Evolutionary conservation across 2,329 filamentous ascomycete genomes (phyloP), one percentile per base, ranked within the genome.

Genomic region (Helotiales sp.): DNA sequence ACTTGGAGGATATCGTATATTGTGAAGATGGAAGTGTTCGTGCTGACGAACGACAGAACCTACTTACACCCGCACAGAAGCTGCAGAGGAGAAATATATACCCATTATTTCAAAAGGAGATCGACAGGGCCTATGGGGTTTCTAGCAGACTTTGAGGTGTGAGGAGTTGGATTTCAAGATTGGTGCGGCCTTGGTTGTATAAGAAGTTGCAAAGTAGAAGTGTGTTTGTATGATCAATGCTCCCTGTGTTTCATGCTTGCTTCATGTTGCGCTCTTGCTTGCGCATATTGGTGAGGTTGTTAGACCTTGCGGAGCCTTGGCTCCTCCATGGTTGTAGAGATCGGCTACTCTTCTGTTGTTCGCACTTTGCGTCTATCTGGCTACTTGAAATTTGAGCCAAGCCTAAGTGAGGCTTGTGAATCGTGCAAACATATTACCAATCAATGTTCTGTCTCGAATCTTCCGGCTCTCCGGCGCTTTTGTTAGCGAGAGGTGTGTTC

Each of bases 21-120:
- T 31, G 25, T 30, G 6, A 31, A 31, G 31, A 24, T 7, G n/a
- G 22, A 17, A 5, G 10, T 40, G 13, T 30, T 1, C 25, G 15
- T 52, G 36, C 55, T 62, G 19, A 59, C 36, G n/a, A 19, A 15
- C 2, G 17, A 40, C 51, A 64, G 62, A 60, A 58, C 9, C 51
- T 61, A 10, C 46, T 61, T 9, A 64, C 62, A 10, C 51, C 60
- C 1, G 62, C 60, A 12, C 60, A 62, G 25, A 64, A 64, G 25
- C 44, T 64, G n/a, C 60, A 58, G 27, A 38, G 62, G 44, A 59
- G 55, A 31, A 51, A 52, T 13, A 60, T 62, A 29, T 42, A 60
- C 10, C 40, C 53, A 3, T 47, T 50, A 5, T 62, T 60, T 29
- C 31, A 57, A 17, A 40, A 49, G 17, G 55, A 57, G n/a, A 60